These are phyloP conservation scores for Aspergillus luchuensis DNA, from an alignment of 2,329 filamentous ascomycete genomes.

Conservation along the genomic window DNA sequence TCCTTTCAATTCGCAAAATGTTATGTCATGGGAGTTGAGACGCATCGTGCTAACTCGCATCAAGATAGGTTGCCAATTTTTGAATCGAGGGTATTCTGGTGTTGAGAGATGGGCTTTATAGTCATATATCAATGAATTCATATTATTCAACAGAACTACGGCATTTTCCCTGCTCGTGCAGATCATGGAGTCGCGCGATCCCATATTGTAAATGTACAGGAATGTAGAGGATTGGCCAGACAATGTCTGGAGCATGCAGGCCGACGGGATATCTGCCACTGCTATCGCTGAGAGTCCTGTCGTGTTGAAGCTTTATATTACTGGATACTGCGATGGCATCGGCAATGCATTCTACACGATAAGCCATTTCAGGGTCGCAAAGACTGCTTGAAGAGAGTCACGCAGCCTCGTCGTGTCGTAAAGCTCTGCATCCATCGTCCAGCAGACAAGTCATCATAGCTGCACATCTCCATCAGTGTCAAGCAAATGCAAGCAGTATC, in stretches of 20 bases:
- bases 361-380: too few relatives aligned
- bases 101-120: not conserved
- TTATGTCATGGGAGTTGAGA: conserved; percentile 9
- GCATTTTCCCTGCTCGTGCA: not conserved
- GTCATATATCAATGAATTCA: not conserved
- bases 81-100: not conserved
- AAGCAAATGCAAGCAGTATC: not conserved
- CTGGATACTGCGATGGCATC: too few relatives aligned
- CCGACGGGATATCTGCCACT: too few relatives aligned
- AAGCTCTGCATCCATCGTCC: not conserved
- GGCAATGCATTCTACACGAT: too few relatives aligned
- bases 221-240: too few relatives aligned
- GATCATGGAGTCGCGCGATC: not conserved
- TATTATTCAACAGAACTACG: too few relatives aligned
- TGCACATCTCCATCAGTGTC: not conserved
- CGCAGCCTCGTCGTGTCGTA: too few relatives aligned
- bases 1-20: not conserved
- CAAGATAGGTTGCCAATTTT: conserved; percentile 4
- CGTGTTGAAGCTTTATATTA: too few relatives aligned
- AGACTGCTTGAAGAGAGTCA: too few relatives aligned
- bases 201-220: too few relatives aligned
- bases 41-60: conserved; percentile 17
- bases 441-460: not conserved
- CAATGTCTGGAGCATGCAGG: too few relatives aligned
- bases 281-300: too few relatives aligned